A percentile compares a stretch with the other conserved stretches of the same genome.
phyloP scores from a whole-genome alignment of 352 stramenopile genomes.

The Albugo candida region DNA sequence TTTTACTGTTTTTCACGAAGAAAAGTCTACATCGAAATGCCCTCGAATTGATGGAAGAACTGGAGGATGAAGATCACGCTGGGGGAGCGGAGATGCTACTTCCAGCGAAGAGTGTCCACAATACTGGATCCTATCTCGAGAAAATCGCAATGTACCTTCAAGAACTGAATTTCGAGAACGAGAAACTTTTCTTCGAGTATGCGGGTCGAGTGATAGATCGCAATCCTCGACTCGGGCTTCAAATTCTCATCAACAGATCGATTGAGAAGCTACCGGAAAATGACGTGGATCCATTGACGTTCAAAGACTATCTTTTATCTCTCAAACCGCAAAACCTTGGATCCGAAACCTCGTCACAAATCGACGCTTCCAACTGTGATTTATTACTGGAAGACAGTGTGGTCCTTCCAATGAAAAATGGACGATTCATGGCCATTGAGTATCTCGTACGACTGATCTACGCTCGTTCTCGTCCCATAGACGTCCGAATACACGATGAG shows the following conservation, averaged over 20 bases:
- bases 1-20: conserved; percentile 49
- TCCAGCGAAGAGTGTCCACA: too few species aligned
- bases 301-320: conserved; percentile 51
- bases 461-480: conserved; percentile 13
- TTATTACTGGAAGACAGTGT: too few species aligned
- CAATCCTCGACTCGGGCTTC: conserved; percentile 30
- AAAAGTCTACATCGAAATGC: conserved; percentile 58
- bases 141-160: conserved; percentile 49
- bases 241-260: conserved; percentile 59
- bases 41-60: conserved; percentile 59
- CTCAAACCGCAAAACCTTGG: background rate
- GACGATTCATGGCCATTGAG: conserved; percentile 52
- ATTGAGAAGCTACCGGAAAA: conserved; percentile 11
- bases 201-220: conserved; percentile 41
- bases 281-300: conserved; percentile 40
- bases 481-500: conserved; percentile 48
- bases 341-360: background rate
- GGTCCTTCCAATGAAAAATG: conserved; percentile 28
- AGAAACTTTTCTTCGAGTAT: conserved; percentile 64
- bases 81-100: too few species aligned
- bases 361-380: background rate
- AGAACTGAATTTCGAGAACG: conserved; percentile 33
- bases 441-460: conserved; percentile 61
- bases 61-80: too few species aligned
- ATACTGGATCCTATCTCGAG: conserved; percentile 19